Conservation (phyloP, 768 basidiomycete species). For the Hygrocybe coccinea region DNA sequence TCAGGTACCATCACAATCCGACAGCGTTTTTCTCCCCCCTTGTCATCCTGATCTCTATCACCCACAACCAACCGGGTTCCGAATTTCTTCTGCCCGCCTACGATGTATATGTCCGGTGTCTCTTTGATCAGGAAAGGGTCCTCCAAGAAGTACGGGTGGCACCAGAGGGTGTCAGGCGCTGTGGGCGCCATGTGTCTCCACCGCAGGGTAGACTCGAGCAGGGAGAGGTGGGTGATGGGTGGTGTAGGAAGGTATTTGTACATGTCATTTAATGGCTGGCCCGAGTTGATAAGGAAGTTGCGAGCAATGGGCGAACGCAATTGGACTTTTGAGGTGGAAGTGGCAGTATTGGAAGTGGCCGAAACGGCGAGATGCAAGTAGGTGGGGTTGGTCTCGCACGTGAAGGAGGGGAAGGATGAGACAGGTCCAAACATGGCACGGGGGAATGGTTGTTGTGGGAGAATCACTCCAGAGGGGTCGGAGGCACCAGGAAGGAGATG, state of each 20-base stretch:
- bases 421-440: slow-evolving; percentile 80
- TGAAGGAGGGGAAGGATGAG: slow-evolving; percentile 56
- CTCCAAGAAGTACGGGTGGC: slow-evolving; percentile 81
- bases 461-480: slow-evolving; percentile 83
- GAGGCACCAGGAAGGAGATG: slow-evolving; percentile 83
- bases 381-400: slow-evolving; percentile 83
- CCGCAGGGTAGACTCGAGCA: slow-evolving; percentile 73
- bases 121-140: slow-evolving; percentile 89
- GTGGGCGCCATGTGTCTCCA: slow-evolving; percentile 99
- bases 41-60: slow-evolving; percentile 32
- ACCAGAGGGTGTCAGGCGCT: slow-evolving; percentile 97
- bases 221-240: slow-evolving; percentile 63
- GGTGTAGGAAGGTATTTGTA: slow-evolving; percentile 83
- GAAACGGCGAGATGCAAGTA: slow-evolving; percentile 63
- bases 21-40: slow-evolving; percentile 40
- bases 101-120: slow-evolving; percentile 85
- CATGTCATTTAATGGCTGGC: slow-evolving; percentile 93
- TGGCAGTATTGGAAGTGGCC: slow-evolving; percentile 28
- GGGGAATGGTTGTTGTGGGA: slow-evolving; percentile 93
- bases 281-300: slow-evolving; percentile 79
- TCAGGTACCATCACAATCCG: slow-evolving; percentile 77
- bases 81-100: slow-evolving; percentile 88
- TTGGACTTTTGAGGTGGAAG: slow-evolving; percentile 14
- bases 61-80: slow-evolving; percentile 61
- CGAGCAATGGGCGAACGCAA: slow-evolving; percentile 31